Evolutionary conservation across 495 filamentous ascomycete species (phyloP), one percentile per base, ranked within the genome.

Genomic region (Hyaloscypha bicolor): DNA sequence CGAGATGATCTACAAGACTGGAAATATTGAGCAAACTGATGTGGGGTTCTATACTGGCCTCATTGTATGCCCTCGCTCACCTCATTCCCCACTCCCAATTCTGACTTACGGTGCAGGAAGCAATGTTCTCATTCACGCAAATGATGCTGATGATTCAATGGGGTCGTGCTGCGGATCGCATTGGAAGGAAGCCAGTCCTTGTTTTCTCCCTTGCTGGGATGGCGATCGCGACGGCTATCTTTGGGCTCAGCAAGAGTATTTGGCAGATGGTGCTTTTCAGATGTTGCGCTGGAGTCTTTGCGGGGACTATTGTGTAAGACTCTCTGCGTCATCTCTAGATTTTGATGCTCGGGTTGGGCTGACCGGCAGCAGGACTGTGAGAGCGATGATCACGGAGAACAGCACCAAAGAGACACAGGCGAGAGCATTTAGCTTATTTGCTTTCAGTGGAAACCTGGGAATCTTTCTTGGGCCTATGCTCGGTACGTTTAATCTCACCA

Each of bases 21-120:
- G 88, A 4, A 67, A 79, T 35, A 71, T 92, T 9, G 55, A 75
- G 21, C 80, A 86, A 62, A 71, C 77, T 39, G 86, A 90, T 77
- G 83, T 91, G 48, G 90, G 90, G 56, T 92, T 91, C 77, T 92
- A 90, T 76, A 84, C 79, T 65, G 90, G 90, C 29, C 74, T 91
- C 9, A 91, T 93, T 74, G 79, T 78, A 68, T 30, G 25, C 75
- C 71, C 33, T 42, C 33, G 42, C 29, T 14, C 55, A 30, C 56
- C 21, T 59, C 53, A 31, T 12, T 57, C 56, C 1, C 19, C 30
- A 29, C 25, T 21, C 25, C 16, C 16, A 21, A 37, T n/a, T 4
- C 31, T 32, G 48, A n/a, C 65, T 68, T 45, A 71, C 39, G 60
- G 19, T 37, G 39, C 29, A 73, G 72, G 89, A 93, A 77, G 90